Conservation (phyloP, 2,329 filamentous ascomycete genomes). For the Phialocephala sp. region DNA sequence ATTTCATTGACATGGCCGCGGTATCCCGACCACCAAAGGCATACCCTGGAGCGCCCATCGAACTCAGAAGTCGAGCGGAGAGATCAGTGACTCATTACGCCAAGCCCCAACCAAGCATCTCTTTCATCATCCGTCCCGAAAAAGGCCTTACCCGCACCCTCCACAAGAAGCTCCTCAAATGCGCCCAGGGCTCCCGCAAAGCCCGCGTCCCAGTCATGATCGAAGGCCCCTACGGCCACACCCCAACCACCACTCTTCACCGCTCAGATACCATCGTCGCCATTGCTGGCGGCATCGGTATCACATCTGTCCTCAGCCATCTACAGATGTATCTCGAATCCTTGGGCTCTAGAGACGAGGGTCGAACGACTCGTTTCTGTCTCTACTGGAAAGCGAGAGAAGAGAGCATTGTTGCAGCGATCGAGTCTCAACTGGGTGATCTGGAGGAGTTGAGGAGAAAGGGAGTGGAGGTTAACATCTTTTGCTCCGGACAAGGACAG, state of each 20-base stretch:
- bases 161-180: not conserved
- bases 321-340: constrained; percentile 35
- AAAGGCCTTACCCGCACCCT: constrained; percentile 46
- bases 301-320: constrained; percentile 50
- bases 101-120: constrained; percentile 9
- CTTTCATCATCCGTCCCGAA: constrained; percentile 45
- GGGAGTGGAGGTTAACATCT: constrained; percentile 10
- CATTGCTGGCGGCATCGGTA: constrained; percentile 54
- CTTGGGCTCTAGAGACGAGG: constrained; percentile 40
- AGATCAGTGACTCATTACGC: not conserved
- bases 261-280: constrained; percentile 47
- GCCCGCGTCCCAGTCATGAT: constrained; percentile 45
- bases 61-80: not conserved
- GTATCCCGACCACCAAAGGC: not conserved
- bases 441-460: constrained; percentile 42
- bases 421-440: constrained; percentile 39
- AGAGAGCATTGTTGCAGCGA: constrained; percentile 35
- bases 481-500: not conserved
- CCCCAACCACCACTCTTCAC: constrained; percentile 34
- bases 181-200: not conserved
- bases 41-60: not conserved
- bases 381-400: constrained; percentile 46
- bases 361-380: constrained; percentile 7
- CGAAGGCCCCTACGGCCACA: constrained; percentile 48
- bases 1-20: not conserved